Evolutionary conservation across 805 yeast genomes (phyloP).

Genomic region (Metschnikowia continentalis): DNA sequence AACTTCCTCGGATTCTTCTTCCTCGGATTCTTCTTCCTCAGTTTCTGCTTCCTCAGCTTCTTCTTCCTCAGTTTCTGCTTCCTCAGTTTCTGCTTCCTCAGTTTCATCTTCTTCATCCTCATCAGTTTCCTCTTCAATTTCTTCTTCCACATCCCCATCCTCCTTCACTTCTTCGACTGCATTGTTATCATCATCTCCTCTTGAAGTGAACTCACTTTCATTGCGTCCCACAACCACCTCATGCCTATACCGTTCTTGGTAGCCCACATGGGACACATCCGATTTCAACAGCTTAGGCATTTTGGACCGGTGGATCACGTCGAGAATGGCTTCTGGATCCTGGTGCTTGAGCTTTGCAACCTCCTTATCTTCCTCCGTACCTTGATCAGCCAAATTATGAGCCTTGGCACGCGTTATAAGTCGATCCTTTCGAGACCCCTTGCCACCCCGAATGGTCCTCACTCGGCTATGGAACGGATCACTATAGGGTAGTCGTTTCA

Average conservation of each 20-base stretch:
- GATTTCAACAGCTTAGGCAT: slow-evolving; percentile 1
- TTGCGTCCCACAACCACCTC: neutral
- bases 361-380: neutral
- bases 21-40: too few species aligned
- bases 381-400: neutral
- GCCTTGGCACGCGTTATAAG: neutral
- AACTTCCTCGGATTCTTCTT: too few species aligned
- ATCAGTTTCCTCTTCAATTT: neutral
- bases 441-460: neutral
- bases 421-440: neutral
- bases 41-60: too few species aligned
- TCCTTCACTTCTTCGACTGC: neutral
- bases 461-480: neutral
- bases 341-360: neutral
- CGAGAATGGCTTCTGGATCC: neutral
- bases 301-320: neutral
- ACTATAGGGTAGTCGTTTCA: neutral
- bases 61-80: too few species aligned
- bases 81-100: too few species aligned
- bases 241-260: slow-evolving; percentile 2
- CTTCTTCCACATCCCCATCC: neutral
- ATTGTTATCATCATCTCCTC: too few species aligned
- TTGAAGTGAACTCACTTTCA: too few species aligned
- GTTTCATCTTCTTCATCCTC: neutral
- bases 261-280: neutral